Conservation (phyloP, 257 asterid species). For the Scutellaria minor region DNA sequence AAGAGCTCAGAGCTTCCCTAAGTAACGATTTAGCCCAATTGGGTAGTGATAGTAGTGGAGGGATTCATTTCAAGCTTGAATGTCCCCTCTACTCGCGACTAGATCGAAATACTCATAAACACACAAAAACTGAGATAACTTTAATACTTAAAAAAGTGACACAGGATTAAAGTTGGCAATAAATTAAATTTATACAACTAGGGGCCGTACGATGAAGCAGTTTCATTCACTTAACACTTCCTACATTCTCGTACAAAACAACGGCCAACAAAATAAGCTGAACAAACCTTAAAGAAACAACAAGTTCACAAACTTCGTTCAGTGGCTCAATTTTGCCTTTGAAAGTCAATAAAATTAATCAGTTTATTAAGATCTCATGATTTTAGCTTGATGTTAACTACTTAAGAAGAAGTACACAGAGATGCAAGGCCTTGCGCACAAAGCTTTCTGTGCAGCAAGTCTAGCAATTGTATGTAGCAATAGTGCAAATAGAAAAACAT, state of each 20-base stretch:
- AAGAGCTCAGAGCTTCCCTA: conserved; percentile 11
- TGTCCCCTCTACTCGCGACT: no score
- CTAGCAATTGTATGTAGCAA: not conserved
- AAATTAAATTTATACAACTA: not conserved
- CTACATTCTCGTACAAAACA: not conserved
- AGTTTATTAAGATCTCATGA: not conserved
- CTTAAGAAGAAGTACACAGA: not conserved
- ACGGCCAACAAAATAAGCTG: not conserved
- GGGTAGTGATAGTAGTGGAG: no score
- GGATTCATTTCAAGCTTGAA: no score
- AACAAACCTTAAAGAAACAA: not conserved
- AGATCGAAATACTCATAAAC: no score
- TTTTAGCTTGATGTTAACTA: not conserved
- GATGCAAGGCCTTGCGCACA: not conserved
- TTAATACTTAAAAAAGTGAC: not conserved
- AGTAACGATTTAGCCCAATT: no score
- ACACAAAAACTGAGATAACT: not conserved
- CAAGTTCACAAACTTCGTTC: not conserved
- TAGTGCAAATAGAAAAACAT: not conserved
- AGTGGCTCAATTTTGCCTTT: conserved; percentile 1
- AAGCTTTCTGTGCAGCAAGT: not conserved
- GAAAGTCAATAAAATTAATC: not conserved
- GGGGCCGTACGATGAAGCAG: not conserved
- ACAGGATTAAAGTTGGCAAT: not conserved
- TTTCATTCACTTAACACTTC: conserved; percentile 5